These are phyloP conservation scores for Pelargonium cotyledonis DNA, from an alignment of 441 rosid genomes.

Conservation along the genomic window DNA sequence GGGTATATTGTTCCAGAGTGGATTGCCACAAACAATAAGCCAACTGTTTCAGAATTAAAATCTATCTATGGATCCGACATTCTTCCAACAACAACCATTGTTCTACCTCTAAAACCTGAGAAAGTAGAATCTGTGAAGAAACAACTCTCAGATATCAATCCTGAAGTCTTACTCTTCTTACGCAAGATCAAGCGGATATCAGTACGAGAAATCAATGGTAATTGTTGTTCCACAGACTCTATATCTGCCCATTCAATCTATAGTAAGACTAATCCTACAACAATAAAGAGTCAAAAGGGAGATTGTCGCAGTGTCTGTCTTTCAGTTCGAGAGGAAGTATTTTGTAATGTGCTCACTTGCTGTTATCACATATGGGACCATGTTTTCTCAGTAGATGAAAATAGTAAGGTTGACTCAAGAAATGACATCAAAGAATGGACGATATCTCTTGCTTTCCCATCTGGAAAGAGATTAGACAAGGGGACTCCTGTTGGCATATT, in stretches of 20 bases:
- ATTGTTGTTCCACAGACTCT: not conserved
- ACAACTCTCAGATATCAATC: not conserved
- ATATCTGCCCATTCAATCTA: not conserved
- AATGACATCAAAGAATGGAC: not conserved
- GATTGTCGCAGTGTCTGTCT: not conserved
- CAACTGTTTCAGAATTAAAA: not conserved
- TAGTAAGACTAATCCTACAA: not conserved
- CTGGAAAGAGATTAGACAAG: not conserved
- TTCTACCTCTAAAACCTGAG: not conserved
- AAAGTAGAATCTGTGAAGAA: not conserved
- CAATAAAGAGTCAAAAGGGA: not conserved
- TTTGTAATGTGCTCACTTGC: not conserved
- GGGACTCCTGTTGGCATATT: not conserved
- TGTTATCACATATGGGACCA: not conserved
- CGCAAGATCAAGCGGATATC: slow-evolving; percentile 1
- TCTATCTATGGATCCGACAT: not conserved
- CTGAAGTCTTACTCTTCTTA: not conserved
- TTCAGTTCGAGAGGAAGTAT: not conserved
- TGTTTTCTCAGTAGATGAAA: not conserved
- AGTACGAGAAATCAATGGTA: not conserved
- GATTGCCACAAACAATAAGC: not conserved
- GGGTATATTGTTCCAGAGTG: not conserved
- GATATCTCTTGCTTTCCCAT: not conserved
- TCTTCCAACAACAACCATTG: not conserved
- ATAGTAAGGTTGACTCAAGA: not conserved